phyloP scores from a whole-genome alignment of 176 grass and related monocot species.

The Otatea glauca region DNA sequence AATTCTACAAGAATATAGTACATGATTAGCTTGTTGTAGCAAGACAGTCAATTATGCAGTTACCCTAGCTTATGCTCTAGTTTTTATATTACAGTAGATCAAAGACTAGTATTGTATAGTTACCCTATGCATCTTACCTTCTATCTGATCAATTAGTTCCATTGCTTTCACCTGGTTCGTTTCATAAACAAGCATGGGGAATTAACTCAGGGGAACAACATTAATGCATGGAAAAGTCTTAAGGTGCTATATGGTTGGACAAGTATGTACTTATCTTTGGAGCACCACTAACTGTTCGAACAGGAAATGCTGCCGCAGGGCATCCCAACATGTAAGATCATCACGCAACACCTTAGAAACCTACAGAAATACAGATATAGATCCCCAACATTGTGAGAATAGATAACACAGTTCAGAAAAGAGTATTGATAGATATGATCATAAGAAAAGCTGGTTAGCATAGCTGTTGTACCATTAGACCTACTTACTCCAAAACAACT shows the following conservation, averaged over 20 bases:
- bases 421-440: not conserved
- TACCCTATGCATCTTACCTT: conserved; percentile 62
- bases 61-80: too few species aligned
- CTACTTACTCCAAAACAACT: not conserved
- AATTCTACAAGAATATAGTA: too few species aligned
- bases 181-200: not conserved
- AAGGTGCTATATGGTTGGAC: not conserved
- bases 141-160: conserved; percentile 83
- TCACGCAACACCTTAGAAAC: conserved; percentile 70
- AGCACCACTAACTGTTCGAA: conserved; percentile 93
- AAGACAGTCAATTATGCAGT: too few species aligned
- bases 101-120: too few species aligned
- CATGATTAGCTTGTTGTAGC: too few species aligned
- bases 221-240: not conserved
- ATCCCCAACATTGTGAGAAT: conserved; percentile 12
- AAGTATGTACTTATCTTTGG: conserved; percentile 65
- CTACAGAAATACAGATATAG: conserved; percentile 59
- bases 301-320: conserved; percentile 80
- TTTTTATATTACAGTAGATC: too few species aligned
- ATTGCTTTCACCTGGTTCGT: conserved; percentile 78
- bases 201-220: not conserved
- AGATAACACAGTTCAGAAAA: conserved; percentile 13
- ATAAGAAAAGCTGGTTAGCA: not conserved
- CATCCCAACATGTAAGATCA: conserved; percentile 89
- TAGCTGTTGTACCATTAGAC: not conserved